phyloP scores from a whole-genome alignment of 148 eudicot genomes.

The Pharnaceum exiguum region DNA sequence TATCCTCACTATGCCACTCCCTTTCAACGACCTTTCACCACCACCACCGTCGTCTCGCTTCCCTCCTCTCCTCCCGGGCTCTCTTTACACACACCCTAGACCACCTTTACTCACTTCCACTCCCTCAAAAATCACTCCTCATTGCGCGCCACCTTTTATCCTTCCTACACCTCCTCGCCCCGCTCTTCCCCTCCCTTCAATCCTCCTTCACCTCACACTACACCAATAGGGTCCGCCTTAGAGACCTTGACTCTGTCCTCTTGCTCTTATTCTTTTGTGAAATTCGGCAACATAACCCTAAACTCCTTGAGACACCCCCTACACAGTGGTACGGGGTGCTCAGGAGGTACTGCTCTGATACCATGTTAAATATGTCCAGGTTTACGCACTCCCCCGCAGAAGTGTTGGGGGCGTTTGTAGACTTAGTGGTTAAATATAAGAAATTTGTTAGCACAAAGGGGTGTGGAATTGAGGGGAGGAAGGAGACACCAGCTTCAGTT shows the following conservation, averaged over 20 bases:
- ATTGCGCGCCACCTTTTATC: conserved; percentile 55
- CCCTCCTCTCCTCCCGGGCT: conserved; percentile 46
- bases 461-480: conserved; percentile 19
- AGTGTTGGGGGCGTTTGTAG: conserved; percentile 36
- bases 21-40: conserved; percentile 49
- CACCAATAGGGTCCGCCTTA: conserved; percentile 21
- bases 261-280: conserved; percentile 54
- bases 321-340: conserved; percentile 28
- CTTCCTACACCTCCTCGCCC: conserved; percentile 31
- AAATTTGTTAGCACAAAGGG: conserved; percentile 35
- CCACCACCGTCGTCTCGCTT: conserved; percentile 45
- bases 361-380: conserved; percentile 30
- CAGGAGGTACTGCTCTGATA: conserved; percentile 17
- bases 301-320: conserved; percentile 23
- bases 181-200: conserved; percentile 16
- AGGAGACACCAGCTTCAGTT: conserved; percentile 32
- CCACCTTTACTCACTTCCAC: conserved; percentile 60
- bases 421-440: conserved; percentile 41
- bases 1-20: conserved; percentile 35
- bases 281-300: conserved; percentile 31
- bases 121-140: conserved; percentile 60
- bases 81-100: conserved; percentile 51
- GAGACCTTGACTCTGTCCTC: conserved; percentile 57
- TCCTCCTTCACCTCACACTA: background rate
- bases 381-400: conserved; percentile 22